Evolutionary conservation across 2,329 filamentous ascomycete species (phyloP), one percentile per base, ranked within the genome.

Genomic region (Colletotrichum sp.): DNA sequence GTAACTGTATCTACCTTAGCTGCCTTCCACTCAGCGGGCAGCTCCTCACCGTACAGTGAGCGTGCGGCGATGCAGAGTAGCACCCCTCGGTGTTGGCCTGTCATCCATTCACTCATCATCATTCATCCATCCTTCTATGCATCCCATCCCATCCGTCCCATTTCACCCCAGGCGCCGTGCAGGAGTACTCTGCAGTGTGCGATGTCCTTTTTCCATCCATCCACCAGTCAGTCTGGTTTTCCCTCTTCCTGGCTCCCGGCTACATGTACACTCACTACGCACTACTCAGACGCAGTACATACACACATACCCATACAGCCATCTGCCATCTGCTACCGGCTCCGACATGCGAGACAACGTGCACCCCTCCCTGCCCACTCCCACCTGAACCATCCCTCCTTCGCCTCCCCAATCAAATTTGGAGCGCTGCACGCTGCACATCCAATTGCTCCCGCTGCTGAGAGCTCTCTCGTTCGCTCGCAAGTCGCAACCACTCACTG

Each of bases 341-440:
- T 56, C 74, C 66, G 71, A 76, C 52, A 66, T 74, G 70, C 66
- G 74, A 76, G 74, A 76, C 74, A 75, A 75, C 71, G 60, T 48
- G 56, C 71, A 71, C 74, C 58, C 71, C 71, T 74, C 71, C 58
- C 43, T 43, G 70, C 34, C 70, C 71, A 76, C 74, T 70, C 60
- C 66, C 74, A 76, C 74, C 74, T 76, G 74, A 76, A 76, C 74
- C 74, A 75, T 70, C 61, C 74, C 71, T 76, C 74, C 74, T 76
- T 76, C 66, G 43, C 66, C 66, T 66, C 65, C 71, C 74, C 74
- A 66, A 56, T 75, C 66, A 74, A 76, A 76, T 76, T 76, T 76
- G 52, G 65, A 25, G 61, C 65, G 60, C 65, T 66, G 60, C 43
- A 28, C 65, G n/a, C 48, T 67, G 62, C 30, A 48, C 18, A 18